Percentiles rank a stretch among this genome's conserved stretches.
These are phyloP conservation scores for Achaetomium macrosporum DNA, from an alignment of 2,329 filamentous ascomycete genomes.

Conservation along the genomic window DNA sequence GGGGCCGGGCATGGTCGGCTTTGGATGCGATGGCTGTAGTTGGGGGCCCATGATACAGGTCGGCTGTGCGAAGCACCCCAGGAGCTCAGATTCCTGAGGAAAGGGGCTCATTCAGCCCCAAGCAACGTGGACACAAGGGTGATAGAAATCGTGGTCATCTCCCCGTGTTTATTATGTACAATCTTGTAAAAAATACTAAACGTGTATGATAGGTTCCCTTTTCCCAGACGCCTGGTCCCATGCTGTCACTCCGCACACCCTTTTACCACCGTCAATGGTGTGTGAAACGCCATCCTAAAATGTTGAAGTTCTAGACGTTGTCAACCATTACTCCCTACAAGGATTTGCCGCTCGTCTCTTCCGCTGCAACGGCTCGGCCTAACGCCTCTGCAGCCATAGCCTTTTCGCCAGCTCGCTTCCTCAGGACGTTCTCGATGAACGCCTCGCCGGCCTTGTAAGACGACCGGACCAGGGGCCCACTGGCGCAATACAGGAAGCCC, in stretches of 20 bases:
- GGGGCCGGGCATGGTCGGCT: background rate
- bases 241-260: slow-evolving; percentile 11
- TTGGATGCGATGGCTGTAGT: background rate
- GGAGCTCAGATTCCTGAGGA: background rate
- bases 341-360: slow-evolving; percentile 20
- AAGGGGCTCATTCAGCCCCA: slow-evolving; percentile 1
- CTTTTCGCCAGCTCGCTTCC: slow-evolving; percentile 61
- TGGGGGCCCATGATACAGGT: background rate
- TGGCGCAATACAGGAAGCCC: slow-evolving; percentile 96
- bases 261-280: slow-evolving; percentile 6
- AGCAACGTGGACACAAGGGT: background rate
- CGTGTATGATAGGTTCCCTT: slow-evolving; percentile 8
- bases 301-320: slow-evolving; percentile 15
- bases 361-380: slow-evolving; percentile 36
- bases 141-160: background rate
- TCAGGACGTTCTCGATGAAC: slow-evolving; percentile 96
- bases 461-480: slow-evolving; percentile 84
- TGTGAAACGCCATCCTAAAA: slow-evolving; percentile 18
- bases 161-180: slow-evolving; percentile 16
- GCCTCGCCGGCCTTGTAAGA: slow-evolving; percentile 98
- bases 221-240: slow-evolving; percentile 16
- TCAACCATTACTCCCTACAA: slow-evolving; percentile 2
- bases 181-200: slow-evolving; percentile 22
- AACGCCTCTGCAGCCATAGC: slow-evolving; percentile 28
- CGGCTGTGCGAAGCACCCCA: background rate